Evolutionary conservation across 495 filamentous ascomycete genomes (phyloP).

Genomic region (Penicillium paradoxum): DNA sequence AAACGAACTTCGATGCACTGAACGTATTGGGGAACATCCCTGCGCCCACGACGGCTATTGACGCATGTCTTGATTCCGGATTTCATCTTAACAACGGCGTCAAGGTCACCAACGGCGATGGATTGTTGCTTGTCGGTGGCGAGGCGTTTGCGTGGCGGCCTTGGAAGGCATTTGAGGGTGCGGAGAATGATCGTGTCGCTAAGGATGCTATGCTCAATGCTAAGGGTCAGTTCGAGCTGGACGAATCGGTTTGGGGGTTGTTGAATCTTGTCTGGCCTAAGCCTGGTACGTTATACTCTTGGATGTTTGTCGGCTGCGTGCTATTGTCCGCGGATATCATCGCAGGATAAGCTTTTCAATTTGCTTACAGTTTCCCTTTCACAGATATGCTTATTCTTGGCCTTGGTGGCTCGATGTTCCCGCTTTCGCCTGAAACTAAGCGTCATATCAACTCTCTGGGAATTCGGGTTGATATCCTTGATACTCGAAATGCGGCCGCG

Average conservation of each 20-base stretch:
- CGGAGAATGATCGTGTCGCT: slow-evolving; percentile 23
- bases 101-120: slow-evolving; percentile 58
- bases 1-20: slow-evolving; percentile 70
- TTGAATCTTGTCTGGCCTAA: slow-evolving; percentile 81
- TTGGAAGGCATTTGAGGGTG: slow-evolving; percentile 48
- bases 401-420: slow-evolving; percentile 66
- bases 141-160: slow-evolving; percentile 88
- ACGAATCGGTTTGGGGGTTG: slow-evolving; percentile 65
- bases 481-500: slow-evolving; percentile 89
- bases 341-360: not conserved
- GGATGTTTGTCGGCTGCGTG: slow-evolving; percentile 2
- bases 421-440: slow-evolving; percentile 70
- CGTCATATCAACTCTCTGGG: slow-evolving; percentile 69
- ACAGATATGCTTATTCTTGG: slow-evolving; percentile 87
- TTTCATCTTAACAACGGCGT: slow-evolving; percentile 78
- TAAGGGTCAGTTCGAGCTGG: slow-evolving; percentile 78
- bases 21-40: slow-evolving; percentile 77
- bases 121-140: slow-evolving; percentile 70
- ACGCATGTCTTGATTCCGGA: slow-evolving; percentile 69
- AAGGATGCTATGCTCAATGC: slow-evolving; percentile 56
- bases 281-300: slow-evolving; percentile 59
- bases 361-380: slow-evolving; percentile 14
- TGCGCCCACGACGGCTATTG: slow-evolving; percentile 73
- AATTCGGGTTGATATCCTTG: slow-evolving; percentile 80
- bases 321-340: not conserved